A percentile compares a stretch with the other conserved stretches of the same genome.
Conservation (phyloP, 2,329 filamentous ascomycete species). For the Reticulascus tulasneorum region DNA sequence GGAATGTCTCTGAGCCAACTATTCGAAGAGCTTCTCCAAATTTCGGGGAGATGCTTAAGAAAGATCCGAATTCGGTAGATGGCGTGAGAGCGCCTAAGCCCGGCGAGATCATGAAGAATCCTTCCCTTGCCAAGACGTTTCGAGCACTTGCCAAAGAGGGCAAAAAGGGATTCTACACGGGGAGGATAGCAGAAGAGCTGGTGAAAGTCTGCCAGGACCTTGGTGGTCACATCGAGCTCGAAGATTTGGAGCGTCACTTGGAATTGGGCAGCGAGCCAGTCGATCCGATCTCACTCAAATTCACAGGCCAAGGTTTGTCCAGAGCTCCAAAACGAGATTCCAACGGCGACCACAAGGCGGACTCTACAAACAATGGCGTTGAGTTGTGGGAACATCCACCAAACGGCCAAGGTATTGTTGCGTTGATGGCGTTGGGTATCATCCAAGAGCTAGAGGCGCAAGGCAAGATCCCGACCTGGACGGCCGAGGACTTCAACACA, state of each 20-base stretch:
- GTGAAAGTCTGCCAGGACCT: constrained; percentile 72
- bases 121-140: constrained; percentile 77
- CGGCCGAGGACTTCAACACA: constrained; percentile 72
- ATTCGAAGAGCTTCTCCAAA: constrained; percentile 79
- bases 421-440: constrained; percentile 90
- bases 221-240: constrained; percentile 73
- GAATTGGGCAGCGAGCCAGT: constrained; percentile 68
- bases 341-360: constrained; percentile 19
- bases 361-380: constrained; percentile 56
- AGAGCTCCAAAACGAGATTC: constrained; percentile 2
- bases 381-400: constrained; percentile 96
- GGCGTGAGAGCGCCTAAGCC: constrained; percentile 71
- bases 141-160: constrained; percentile 72
- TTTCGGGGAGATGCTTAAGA: constrained; percentile 80
- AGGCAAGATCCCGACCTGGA: constrained; percentile 70
- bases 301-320: constrained; percentile 57
- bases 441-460: constrained; percentile 77
- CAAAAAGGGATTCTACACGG: constrained; percentile 88
- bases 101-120: constrained; percentile 88
- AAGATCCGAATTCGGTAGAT: constrained; percentile 61
- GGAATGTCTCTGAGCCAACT: constrained; percentile 59
- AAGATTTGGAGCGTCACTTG: constrained; percentile 76
- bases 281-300: constrained; percentile 78
- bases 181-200: constrained; percentile 75
- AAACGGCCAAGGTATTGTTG: constrained; percentile 93